Conservation (phyloP, 331 rosid species). For the Malus hybrid region DNA sequence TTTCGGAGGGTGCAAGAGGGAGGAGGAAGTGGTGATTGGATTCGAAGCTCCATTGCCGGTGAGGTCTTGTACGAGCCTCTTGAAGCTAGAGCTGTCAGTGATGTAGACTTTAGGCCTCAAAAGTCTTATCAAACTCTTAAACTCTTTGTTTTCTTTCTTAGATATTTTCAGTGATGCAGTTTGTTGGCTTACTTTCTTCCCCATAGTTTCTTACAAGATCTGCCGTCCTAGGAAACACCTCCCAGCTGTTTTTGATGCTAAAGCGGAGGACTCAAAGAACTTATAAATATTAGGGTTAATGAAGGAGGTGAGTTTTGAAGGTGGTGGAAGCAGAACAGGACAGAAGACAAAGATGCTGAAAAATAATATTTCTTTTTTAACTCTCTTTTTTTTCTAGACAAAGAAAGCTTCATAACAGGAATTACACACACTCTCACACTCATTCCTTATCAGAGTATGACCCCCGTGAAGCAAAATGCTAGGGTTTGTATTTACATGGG, state of each 20-base stretch:
- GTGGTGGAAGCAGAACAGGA: slow-evolving; percentile 14
- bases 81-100: slow-evolving; percentile 53
- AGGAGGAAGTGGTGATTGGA: neutral
- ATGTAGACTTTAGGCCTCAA: slow-evolving; percentile 67
- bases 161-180: slow-evolving; percentile 24
- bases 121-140: slow-evolving; percentile 40
- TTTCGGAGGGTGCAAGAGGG: slow-evolving; percentile 1
- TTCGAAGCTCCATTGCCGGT: slow-evolving; percentile 44
- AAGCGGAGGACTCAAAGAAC: slow-evolving; percentile 34
- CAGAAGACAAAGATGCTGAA: slow-evolving; percentile 27
- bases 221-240: slow-evolving; percentile 29
- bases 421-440: neutral
- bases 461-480: slow-evolving; percentile 30
- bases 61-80: slow-evolving; percentile 58
- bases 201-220: slow-evolving; percentile 46
- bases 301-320: slow-evolving; percentile 18
- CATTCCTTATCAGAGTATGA: neutral
- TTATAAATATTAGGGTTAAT: slow-evolving; percentile 24
- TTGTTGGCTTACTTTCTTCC: slow-evolving; percentile 40
- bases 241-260: slow-evolving; percentile 22
- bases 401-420: neutral
- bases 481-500: slow-evolving; percentile 32
- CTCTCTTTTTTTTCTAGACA: neutral
- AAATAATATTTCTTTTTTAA: slow-evolving; percentile 13
- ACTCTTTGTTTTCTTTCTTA: slow-evolving; percentile 26